Base-by-base conservation (phyloP, 768 basidiomycete species). In the Fibroporia radiculosa region DNA sequence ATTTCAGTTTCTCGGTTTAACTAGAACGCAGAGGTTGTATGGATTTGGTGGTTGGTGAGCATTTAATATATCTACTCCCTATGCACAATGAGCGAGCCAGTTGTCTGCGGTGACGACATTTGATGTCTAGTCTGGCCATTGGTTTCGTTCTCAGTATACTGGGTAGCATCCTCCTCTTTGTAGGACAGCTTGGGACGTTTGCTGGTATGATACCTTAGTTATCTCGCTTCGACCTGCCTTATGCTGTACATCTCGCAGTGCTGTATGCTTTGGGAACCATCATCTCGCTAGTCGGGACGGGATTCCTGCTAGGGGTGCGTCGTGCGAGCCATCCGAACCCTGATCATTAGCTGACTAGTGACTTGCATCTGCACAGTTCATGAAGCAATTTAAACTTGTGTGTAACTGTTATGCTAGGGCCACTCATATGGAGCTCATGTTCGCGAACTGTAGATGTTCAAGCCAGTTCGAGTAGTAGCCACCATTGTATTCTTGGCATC, bases 231-330 rank as follows among this genome's bases (percentile, higher is more conserved):
- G 19, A 48, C 20, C 32, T 29, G n/a, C 27, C 33, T 48, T 31
- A n/a, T 31, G 29, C 29, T 31, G n/a, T n/a, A 6, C 16, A 19
- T 18, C 8, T 4, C 47, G 3, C 50, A 93, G 90, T 86, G 10
- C 71, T 96, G 29, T 95, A 88, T 70, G 77, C 74, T 20, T 52
- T 93, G 24, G 93, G 93, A 26, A 87, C 85, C 35, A 64, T 95
- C 51, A 63, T 95, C 47, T 84, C 86, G 12, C 75, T 97, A 40
- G 61, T 85, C 43, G 92, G 91, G 34, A 95, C 92, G 0, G 92
- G 92, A 0, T 95, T 96, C 70, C 66, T 95, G 58, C 80, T 95
- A 45, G 89, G 89, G 49, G 90, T 92, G 63, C 56, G 88, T 71
- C 23, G n/a, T n/a, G n/a, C n/a, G n/a, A n/a, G n/a, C n/a, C n/a